Evolutionary conservation across 345 rosid genomes (phyloP).

Genomic region (Dimocarpus longan): DNA sequence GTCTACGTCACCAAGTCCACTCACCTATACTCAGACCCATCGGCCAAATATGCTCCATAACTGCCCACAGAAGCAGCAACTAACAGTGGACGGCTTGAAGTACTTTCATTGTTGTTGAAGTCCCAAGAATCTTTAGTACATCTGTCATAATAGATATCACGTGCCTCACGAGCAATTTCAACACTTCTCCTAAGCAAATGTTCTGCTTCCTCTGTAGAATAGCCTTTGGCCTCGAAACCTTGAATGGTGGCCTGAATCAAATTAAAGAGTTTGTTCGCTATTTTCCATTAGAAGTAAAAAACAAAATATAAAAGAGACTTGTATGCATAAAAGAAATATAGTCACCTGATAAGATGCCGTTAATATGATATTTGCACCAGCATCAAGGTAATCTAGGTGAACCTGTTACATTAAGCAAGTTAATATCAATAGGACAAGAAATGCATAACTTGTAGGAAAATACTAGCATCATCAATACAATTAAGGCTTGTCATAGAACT

Average conservation of each 20-base stretch:
- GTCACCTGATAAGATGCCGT: constrained; percentile 89
- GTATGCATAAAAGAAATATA: background rate
- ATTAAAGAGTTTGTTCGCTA: background rate
- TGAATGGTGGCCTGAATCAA: constrained; percentile 73
- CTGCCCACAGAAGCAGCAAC: constrained; percentile 95
- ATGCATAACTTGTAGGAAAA: background rate
- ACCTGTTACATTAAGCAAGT: constrained; percentile 48
- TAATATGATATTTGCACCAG: constrained; percentile 77
- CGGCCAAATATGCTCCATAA: constrained; percentile 94
- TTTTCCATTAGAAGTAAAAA: background rate
- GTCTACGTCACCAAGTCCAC: background rate
- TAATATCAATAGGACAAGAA: background rate
- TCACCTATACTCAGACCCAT: constrained; percentile 92
- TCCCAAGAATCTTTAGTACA: constrained; percentile 60
- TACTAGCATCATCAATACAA: background rate
- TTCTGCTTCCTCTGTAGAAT: constrained; percentile 69
- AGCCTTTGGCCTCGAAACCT: constrained; percentile 84
- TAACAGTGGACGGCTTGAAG: constrained; percentile 53
- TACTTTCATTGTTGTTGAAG: constrained; percentile 32
- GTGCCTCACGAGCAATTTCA: constrained; percentile 84
- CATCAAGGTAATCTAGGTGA: constrained; percentile 85
- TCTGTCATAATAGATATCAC: constrained; percentile 59
- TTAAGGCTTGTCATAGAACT: background rate
- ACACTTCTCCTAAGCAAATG: constrained; percentile 66
- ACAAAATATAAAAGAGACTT: background rate